phyloP scores from a whole-genome alignment of 257 asterid species.

The Prunella vulgaris region DNA sequence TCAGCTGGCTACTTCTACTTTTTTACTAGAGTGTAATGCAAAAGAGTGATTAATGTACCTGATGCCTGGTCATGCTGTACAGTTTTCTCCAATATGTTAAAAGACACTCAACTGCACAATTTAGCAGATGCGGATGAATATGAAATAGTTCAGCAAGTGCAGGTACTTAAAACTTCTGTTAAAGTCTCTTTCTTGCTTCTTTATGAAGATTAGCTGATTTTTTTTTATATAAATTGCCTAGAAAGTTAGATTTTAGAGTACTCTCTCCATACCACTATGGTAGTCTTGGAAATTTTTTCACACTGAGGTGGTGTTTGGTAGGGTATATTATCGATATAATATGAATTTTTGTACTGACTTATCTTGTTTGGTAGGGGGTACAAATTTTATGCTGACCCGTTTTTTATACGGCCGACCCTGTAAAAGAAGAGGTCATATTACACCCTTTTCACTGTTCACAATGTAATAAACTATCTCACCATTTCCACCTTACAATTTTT shows the following conservation, averaged over 20 bases:
- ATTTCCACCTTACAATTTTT: too few relatives aligned
- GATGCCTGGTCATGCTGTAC: conserved; percentile 29
- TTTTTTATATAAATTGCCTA: not conserved
- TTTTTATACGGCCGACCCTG: too few relatives aligned
- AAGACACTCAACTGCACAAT: conserved; percentile 94
- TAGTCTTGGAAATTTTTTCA: not conserved
- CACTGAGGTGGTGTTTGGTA: too few relatives aligned
- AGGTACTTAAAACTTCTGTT: conserved; percentile 41
- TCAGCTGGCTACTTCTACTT: not conserved
- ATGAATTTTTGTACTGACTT: too few relatives aligned
- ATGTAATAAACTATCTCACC: too few relatives aligned
- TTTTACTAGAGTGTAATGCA: conserved; percentile 10
- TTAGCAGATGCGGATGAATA: conserved; percentile 94
- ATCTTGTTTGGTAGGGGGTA: too few relatives aligned
- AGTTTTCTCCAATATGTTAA: conserved; percentile 95
- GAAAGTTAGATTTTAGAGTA: not conserved
- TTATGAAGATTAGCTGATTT: not conserved
- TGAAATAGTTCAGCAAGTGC: conserved; percentile 94
- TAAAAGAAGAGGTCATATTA: too few relatives aligned
- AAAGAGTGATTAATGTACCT: conserved; percentile 21
- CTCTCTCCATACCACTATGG: not conserved
- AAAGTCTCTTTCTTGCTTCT: not conserved
- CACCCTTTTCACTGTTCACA: too few relatives aligned
- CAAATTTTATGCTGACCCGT: too few relatives aligned
- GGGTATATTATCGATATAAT: too few relatives aligned